Conservation (phyloP, 2,329 filamentous ascomycete genomes). For the Venturia aucupariae region DNA sequence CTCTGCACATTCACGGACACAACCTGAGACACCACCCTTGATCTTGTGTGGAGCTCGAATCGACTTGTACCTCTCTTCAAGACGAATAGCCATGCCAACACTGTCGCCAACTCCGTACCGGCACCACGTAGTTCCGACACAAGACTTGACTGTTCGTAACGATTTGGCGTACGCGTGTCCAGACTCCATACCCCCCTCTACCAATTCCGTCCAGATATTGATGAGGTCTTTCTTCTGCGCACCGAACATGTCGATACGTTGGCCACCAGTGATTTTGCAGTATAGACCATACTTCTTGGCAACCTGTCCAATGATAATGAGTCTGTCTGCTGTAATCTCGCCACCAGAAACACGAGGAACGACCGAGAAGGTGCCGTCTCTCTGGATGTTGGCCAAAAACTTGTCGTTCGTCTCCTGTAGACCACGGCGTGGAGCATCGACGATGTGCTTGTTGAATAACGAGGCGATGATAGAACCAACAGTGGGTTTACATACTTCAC, state of each 20-base stretch:
- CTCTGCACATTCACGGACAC: slow-evolving; percentile 86
- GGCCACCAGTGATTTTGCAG: slow-evolving; percentile 85
- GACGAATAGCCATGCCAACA: slow-evolving; percentile 78
- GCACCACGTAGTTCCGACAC: slow-evolving; percentile 87
- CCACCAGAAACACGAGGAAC: slow-evolving; percentile 74
- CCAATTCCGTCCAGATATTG: slow-evolving; percentile 69
- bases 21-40: slow-evolving; percentile 83
- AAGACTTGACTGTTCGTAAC: slow-evolving; percentile 81
- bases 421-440: slow-evolving; percentile 60
- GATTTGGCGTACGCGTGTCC: slow-evolving; percentile 89
- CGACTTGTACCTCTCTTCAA: slow-evolving; percentile 88
- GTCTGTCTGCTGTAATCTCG: slow-evolving; percentile 79
- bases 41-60: slow-evolving; percentile 84
- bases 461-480: slow-evolving; percentile 73
- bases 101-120: slow-evolving; percentile 81
- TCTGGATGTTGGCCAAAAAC: slow-evolving; percentile 81
- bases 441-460: slow-evolving; percentile 74
- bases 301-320: slow-evolving; percentile 74
- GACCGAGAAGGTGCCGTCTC: slow-evolving; percentile 85
- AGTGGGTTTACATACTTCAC: slow-evolving; percentile 78
- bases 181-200: slow-evolving; percentile 80
- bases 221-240: slow-evolving; percentile 79
- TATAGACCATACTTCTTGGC: slow-evolving; percentile 79
- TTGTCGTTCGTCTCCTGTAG: slow-evolving; percentile 87
- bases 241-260: slow-evolving; percentile 89